These are phyloP conservation scores for Linum lewisii DNA, from an alignment of 345 rosid genomes.

Conservation along the genomic window DNA sequence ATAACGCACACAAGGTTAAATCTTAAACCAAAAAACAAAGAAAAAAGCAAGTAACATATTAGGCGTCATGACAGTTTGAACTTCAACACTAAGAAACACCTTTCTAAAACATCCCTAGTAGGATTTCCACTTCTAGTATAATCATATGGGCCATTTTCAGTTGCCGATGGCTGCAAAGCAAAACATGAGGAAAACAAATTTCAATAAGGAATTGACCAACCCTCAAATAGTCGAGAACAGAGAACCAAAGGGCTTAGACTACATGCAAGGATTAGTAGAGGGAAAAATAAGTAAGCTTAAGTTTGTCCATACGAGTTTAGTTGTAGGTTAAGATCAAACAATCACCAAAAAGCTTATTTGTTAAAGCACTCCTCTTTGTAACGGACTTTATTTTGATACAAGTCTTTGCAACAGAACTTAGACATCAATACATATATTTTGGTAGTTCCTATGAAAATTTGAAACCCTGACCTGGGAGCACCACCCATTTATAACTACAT, in stretches of 20 bases:
- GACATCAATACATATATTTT: no score
- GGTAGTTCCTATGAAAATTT: no score
- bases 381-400: no score
- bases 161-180: constrained; percentile 62
- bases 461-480: no score
- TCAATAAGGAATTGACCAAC: neutral
- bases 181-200: constrained; percentile 6
- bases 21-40: neutral
- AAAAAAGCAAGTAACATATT: neutral
- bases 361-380: no score
- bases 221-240: neutral
- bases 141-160: constrained; percentile 74
- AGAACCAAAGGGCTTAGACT: neutral
- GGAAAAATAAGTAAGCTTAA: no score
- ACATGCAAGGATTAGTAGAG: neutral
- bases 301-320: no score
- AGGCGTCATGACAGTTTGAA: neutral
- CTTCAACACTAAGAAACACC: constrained; percentile 25
- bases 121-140: constrained; percentile 99
- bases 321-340: neutral
- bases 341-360: no score
- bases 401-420: no score
- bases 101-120: constrained; percentile 77
- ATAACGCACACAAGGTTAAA: constrained; percentile 1
- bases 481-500: no score